These are phyloP conservation scores for Blastobotrys buckinghamii DNA, from an alignment of 1,139 yeast genomes.

Conservation along the genomic window DNA sequence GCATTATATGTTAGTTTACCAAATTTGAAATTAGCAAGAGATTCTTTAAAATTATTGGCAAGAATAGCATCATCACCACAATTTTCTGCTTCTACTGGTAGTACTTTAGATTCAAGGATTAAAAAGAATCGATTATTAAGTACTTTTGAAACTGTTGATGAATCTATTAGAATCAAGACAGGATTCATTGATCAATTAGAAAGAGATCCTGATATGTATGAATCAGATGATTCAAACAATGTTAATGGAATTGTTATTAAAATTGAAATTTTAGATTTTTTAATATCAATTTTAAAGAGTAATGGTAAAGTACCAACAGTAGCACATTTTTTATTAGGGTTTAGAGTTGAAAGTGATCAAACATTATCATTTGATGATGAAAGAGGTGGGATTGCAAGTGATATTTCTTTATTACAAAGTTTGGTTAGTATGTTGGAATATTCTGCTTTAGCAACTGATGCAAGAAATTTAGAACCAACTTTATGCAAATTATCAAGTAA, in stretches of 20 bases:
- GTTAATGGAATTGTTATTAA: conserved; percentile 44
- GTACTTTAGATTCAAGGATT: conserved; percentile 38
- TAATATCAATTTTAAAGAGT: conserved; percentile 45
- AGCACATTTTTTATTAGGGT: conserved; percentile 76
- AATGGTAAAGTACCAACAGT: conserved; percentile 45
- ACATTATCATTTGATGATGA: conserved; percentile 40
- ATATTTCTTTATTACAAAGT: conserved; percentile 50
- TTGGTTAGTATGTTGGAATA: conserved; percentile 46
- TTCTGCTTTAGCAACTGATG: conserved; percentile 41
- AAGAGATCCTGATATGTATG: conserved; percentile 34
- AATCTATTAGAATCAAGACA: conserved; percentile 57
- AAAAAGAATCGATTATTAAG: conserved; percentile 63
- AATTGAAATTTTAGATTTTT: conserved; percentile 51
- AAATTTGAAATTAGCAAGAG: conserved; percentile 44
- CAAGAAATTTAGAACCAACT: conserved; percentile 43
- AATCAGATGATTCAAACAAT: conserved; percentile 16
- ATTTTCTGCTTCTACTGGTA: conserved; percentile 37
- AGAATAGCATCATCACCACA: conserved; percentile 46
- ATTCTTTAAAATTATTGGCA: conserved; percentile 50
- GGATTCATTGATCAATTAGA: conserved; percentile 71
- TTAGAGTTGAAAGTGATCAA: conserved; percentile 41
- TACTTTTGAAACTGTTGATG: conserved; percentile 68
- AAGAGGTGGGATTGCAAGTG: conserved; percentile 46
- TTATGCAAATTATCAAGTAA: conserved; percentile 54
- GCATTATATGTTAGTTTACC: conserved; percentile 63